These are phyloP conservation scores for Lepidium aucheri DNA, from an alignment of 345 rosid species.

Conservation along the genomic window DNA sequence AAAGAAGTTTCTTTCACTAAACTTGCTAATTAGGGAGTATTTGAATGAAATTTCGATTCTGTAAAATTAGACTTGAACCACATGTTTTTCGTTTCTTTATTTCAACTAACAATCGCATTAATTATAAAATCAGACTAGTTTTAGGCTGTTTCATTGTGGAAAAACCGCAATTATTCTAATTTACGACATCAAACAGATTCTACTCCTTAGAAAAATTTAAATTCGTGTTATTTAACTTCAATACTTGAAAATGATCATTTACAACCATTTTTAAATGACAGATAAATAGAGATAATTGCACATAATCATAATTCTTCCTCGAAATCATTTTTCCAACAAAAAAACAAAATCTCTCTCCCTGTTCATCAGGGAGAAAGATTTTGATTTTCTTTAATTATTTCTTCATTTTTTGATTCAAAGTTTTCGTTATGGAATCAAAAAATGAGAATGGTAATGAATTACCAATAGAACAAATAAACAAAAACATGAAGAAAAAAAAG, in stretches of 20 bases:
- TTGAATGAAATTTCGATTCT: neutral
- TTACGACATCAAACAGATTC: neutral
- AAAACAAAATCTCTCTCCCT: conserved; percentile 11
- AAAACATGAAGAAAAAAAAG: conserved; percentile 10
- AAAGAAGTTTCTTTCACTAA: neutral
- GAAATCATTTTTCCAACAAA: neutral
- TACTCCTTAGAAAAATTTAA: neutral
- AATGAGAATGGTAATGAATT: conserved; percentile 14
- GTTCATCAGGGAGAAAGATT: conserved; percentile 21
- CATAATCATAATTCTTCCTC: neutral
- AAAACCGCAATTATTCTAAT: conserved; percentile 8
- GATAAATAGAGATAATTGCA: conserved; percentile 11
- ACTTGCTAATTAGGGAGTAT: neutral
- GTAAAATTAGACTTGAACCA: neutral
- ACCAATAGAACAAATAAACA: conserved; percentile 16
- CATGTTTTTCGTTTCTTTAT: neutral
- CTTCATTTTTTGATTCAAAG: neutral
- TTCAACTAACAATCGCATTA: neutral
- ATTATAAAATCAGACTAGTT: neutral
- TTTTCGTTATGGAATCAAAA: conserved; percentile 17
- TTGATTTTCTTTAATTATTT: neutral
- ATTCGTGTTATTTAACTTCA: neutral
- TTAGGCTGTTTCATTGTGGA: conserved; percentile 10
- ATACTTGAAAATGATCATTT: neutral
- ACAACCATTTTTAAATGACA: neutral